phyloP scores from a whole-genome alignment of 1,284 basidiomycete species.

The Entoloma clypeatum region DNA sequence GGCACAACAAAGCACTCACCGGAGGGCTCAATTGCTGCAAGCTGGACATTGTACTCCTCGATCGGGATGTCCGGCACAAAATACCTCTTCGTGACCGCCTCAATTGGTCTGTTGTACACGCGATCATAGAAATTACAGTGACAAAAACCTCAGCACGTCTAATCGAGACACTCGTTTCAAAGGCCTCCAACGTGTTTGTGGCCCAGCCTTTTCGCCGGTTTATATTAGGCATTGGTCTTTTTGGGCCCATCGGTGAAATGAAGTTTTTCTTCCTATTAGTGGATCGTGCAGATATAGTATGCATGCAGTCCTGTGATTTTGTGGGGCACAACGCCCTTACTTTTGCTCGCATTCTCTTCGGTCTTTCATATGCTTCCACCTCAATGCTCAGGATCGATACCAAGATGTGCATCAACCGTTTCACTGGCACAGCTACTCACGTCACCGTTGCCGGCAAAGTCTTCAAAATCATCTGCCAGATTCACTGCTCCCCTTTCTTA shows the following conservation, averaged over 20 bases:
- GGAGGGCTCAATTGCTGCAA: no score
- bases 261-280: conserved; percentile 8
- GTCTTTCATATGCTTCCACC: conserved; percentile 5
- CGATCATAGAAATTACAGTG: no score
- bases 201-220: conserved; percentile 13
- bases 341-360: conserved; percentile 9
- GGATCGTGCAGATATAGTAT: conserved; percentile 8
- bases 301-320: neutral
- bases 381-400: conserved; percentile 11
- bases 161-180: no score
- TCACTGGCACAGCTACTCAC: conserved; percentile 1
- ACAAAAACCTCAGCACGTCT: no score
- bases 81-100: no score
- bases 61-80: no score
- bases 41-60: no score
- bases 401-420: conserved; percentile 7
- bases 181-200: no score
- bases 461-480: conserved; percentile 10
- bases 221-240: conserved; percentile 10
- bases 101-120: no score
- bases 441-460: conserved; percentile 9
- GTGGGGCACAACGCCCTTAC: conserved; percentile 4
- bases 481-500: conserved; percentile 7
- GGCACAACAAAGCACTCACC: no score
- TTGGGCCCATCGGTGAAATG: neutral